These are phyloP conservation scores for Flueggea neowawraea DNA, from an alignment of 441 rosid species.

Conservation along the genomic window DNA sequence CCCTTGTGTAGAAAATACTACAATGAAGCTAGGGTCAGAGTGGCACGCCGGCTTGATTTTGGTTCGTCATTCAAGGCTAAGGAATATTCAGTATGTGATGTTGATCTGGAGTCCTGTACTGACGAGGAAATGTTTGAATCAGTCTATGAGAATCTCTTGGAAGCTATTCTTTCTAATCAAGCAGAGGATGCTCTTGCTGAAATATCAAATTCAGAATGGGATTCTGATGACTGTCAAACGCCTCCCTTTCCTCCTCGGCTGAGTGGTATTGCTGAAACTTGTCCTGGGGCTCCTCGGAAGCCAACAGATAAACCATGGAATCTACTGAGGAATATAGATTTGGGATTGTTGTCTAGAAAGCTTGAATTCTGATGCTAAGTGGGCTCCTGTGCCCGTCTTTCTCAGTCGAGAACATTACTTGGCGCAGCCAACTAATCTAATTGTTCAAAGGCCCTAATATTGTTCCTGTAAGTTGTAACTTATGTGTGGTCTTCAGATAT, in stretches of 20 bases:
- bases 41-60: constrained; percentile 35
- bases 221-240: constrained; percentile 47
- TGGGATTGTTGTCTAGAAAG: constrained; percentile 53
- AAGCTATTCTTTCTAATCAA: constrained; percentile 45
- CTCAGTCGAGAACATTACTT: constrained; percentile 11
- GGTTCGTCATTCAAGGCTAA: constrained; percentile 16
- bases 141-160: constrained; percentile 55
- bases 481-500: constrained; percentile 20
- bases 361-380: constrained; percentile 40
- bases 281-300: constrained; percentile 86
- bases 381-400: constrained; percentile 7
- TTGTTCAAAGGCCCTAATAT: constrained; percentile 28
- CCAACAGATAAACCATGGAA: constrained; percentile 28
- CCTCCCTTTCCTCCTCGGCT: constrained; percentile 35
- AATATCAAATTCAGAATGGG: constrained; percentile 24
- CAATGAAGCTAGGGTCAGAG: constrained; percentile 35
- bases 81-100: constrained; percentile 6
- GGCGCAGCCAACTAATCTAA: background rate
- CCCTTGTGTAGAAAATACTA: constrained; percentile 42
- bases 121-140: constrained; percentile 64
- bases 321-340: constrained; percentile 29
- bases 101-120: constrained; percentile 25
- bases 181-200: constrained; percentile 37
- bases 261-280: constrained; percentile 48
- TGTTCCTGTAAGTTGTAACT: constrained; percentile 31